These are phyloP conservation scores for Yarrowia sp. DNA, from an alignment of 805 yeast genomes.

Conservation along the genomic window DNA sequence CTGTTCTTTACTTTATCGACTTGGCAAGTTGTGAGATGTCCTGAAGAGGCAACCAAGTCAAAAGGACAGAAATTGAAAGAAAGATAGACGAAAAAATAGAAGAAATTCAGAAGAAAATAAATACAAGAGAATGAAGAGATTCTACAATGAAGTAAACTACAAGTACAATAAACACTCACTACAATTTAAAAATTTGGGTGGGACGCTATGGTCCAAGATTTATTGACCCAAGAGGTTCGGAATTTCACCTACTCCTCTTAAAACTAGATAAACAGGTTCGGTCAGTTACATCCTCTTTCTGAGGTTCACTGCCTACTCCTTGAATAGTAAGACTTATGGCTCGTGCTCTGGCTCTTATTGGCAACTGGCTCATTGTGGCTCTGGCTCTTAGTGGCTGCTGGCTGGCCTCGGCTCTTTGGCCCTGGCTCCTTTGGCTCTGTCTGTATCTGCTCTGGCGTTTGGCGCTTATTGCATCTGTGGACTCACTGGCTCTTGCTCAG, in stretches of 20 bases:
- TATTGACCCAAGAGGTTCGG: constrained; percentile 18
- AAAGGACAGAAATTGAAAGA: no score
- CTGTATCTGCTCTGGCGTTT: background rate
- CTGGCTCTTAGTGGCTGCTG: background rate
- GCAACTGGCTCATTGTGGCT: background rate
- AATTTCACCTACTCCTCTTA: constrained; percentile 17
- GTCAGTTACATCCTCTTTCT: constrained; percentile 9
- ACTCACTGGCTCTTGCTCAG: constrained; percentile 1
- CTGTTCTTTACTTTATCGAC: no score
- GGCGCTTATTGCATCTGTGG: constrained; percentile 5
- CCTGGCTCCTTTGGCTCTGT: background rate
- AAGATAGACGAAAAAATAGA: no score
- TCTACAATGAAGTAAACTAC: background rate
- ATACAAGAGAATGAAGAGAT: background rate
- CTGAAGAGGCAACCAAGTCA: no score
- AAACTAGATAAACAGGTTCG: constrained; percentile 16
- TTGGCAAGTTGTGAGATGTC: no score
- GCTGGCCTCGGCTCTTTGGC: constrained; percentile 2
- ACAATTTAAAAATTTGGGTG: background rate
- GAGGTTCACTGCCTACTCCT: constrained; percentile 20
- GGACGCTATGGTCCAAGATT: constrained; percentile 7
- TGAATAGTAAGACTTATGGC: background rate
- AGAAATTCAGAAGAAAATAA: no score
- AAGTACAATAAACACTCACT: background rate
- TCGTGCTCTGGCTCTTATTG: constrained; percentile 13